Evolutionary conservation across 495 filamentous ascomycete genomes (phyloP), one percentile per base, ranked within the genome.

Genomic region (Daldinia childiae): DNA sequence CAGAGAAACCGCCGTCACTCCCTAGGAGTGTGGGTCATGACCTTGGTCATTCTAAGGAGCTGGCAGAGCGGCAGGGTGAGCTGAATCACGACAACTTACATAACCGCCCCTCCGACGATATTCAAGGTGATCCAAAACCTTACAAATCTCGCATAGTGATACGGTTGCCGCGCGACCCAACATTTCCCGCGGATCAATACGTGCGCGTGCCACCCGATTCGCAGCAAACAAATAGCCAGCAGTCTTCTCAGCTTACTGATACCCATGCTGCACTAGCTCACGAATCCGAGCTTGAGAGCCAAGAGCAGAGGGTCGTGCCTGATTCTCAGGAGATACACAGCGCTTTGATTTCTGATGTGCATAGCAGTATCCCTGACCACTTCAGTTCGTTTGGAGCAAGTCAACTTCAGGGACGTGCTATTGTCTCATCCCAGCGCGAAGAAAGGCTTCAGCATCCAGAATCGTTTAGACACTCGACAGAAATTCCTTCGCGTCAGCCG

Each of bases 401-500:
- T 43, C 67, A 66, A 38, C 24, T n/a, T 19, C 41, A 19, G 6
- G 19, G 27, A 55, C 65, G 62, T 29, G 50, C 27, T n/a, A 0
- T 48, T 19, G 26, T 30, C 48, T 21, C 62, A 66, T 30, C 48
- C 43, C 54, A 30, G 38, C 59, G 30, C 34, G 59, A 24, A 26
- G 38, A 26, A 48, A n/a, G 43, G 21, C 27, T 52, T 15, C 66
- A 48, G 9, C 50, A 14, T 36, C 9, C 41, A 11, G 38, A 55
- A 6, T 30, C 38, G 43, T 41, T 55, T 24, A 7, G 61, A 27
- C 52, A 52, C 11, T 63, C 68, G 12, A 52, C 58, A 50, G 65
- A 66, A 32, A 78, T 76, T 9, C 74, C 72, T 39, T 76, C 74
- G n/a, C 76, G 63, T 32, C 74, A 78, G 41, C 72, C 64, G 8